Percentiles rank a stretch among this genome's conserved stretches.
Evolutionary conservation across 768 basidiomycete genomes (phyloP).

Genomic region (Suillus brevipes): DNA sequence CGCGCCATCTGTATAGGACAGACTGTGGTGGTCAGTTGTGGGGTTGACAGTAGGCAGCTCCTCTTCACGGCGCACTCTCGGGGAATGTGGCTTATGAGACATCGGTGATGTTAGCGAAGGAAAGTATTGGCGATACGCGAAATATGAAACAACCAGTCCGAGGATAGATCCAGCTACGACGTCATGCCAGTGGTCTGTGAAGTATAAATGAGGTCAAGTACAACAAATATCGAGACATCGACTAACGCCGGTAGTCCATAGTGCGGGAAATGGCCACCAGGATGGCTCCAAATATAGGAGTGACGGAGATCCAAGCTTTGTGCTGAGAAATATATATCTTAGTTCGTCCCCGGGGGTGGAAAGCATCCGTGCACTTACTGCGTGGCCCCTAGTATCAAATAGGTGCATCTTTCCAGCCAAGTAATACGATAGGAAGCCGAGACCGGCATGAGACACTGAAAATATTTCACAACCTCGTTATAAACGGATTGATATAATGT

Average conservation of each 20-base stretch:
- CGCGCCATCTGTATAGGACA: constrained; percentile 15
- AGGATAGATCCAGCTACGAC: constrained; percentile 78
- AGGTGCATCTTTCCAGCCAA: constrained; percentile 91
- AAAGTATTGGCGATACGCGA: constrained; percentile 83
- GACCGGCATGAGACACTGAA: constrained; percentile 87
- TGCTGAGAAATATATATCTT: constrained; percentile 35
- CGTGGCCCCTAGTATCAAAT: constrained; percentile 78
- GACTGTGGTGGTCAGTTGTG: constrained; percentile 10
- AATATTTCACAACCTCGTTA: neutral
- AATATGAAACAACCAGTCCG: constrained; percentile 70
- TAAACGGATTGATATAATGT: neutral
- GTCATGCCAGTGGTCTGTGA: constrained; percentile 88
- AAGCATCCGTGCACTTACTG: constrained; percentile 40
- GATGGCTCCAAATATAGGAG: constrained; percentile 76
- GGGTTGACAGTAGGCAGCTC: constrained; percentile 42
- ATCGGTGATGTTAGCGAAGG: constrained; percentile 63
- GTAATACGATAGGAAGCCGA: constrained; percentile 88
- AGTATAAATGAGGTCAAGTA: constrained; percentile 8
- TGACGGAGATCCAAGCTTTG: constrained; percentile 82
- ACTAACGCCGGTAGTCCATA: constrained; percentile 87
- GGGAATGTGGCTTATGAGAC: constrained; percentile 71
- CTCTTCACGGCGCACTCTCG: constrained; percentile 54
- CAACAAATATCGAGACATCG: neutral
- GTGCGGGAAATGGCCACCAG: constrained; percentile 84
- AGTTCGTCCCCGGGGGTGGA: constrained; percentile 7